Conservation (phyloP, 164 flowering plant species). For the Santalum album region DNA sequence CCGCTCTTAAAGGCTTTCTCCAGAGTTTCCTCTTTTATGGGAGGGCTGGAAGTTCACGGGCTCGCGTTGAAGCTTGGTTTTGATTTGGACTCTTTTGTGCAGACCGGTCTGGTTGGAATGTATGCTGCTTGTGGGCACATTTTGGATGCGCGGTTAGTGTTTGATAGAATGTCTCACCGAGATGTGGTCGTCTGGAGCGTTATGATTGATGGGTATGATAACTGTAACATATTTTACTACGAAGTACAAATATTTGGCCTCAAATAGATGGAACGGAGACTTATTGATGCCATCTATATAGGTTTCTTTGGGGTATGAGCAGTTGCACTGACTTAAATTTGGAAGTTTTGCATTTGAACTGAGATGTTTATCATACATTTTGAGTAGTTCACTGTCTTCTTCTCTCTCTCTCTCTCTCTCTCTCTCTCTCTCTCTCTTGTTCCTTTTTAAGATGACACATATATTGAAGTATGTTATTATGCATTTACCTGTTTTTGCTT, state of each 20-base stretch:
- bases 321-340: too few species aligned
- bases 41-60: slow-evolving; percentile 70
- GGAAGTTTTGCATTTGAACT: too few species aligned
- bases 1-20: slow-evolving; percentile 53
- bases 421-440: slow-evolving; percentile 16
- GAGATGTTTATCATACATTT: too few species aligned
- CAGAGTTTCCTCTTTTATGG: slow-evolving; percentile 21
- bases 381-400: too few species aligned
- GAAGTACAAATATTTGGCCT: not conserved
- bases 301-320: too few species aligned
- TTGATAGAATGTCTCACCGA: slow-evolving; percentile 32
- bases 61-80: slow-evolving; percentile 44
- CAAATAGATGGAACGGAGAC: too few species aligned
- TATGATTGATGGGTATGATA: slow-evolving; percentile 63
- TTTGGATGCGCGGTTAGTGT: slow-evolving; percentile 30
- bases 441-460: too few species aligned
- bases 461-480: too few species aligned
- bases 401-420: slow-evolving; percentile 11
- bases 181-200: slow-evolving; percentile 48
- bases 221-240: too few species aligned
- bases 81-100: slow-evolving; percentile 50
- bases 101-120: slow-evolving; percentile 52
- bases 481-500: too few species aligned
- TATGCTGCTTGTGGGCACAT: slow-evolving; percentile 35
- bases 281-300: too few species aligned